Evolutionary conservation across 805 yeast genomes (phyloP), one percentile per base, ranked within the genome.

Genomic region (Zygoascus bituminiphila): DNA sequence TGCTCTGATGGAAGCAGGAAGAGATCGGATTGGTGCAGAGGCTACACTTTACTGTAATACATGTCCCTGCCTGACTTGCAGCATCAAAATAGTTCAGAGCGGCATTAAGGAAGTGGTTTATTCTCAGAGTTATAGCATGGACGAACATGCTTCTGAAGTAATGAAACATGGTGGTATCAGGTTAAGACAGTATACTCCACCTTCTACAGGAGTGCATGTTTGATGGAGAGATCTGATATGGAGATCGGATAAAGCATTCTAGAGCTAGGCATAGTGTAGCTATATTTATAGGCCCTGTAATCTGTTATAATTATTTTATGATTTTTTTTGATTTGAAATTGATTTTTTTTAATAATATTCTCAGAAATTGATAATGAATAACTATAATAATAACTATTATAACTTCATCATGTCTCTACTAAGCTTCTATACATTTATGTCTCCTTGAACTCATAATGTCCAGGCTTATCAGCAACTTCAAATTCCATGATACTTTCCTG

Each of bases 61-160:
- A 0, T 69, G 98, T 60, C 99, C 99, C 0, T 93, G 99, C 62
- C 70, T 93, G 51, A 93, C 98, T 0, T 93, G 99, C 62, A 81
- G 95, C 4, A 88, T 93, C 37, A 93, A 93, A 67, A 91, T 93
- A 46, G 95, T 88, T 7, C 99, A 93, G 66, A 74, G 84, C 54
- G 98, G 98, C 1, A 81, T 93, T 40, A 74, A 70, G 14, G 96
- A 89, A 63, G 98, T 93, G 6, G 95, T 93, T 2, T 93, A 91
- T 60, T 86, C 95, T 6, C 94, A 86, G 64, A 79, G 87, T 51
- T 93, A 93, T 62, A 81, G 88, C 39, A 93, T 93, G 98, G 98
- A 93, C 62, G 77, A 70, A 8, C 71, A 74, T n/a, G 79, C 91
- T 22, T 82, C 81, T 43, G 68, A 71, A 44, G 91, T 93, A 0